Evolutionary conservation across 2,329 filamentous ascomycete species (phyloP).

Genomic region (Aspergillus pseudoterreus): DNA sequence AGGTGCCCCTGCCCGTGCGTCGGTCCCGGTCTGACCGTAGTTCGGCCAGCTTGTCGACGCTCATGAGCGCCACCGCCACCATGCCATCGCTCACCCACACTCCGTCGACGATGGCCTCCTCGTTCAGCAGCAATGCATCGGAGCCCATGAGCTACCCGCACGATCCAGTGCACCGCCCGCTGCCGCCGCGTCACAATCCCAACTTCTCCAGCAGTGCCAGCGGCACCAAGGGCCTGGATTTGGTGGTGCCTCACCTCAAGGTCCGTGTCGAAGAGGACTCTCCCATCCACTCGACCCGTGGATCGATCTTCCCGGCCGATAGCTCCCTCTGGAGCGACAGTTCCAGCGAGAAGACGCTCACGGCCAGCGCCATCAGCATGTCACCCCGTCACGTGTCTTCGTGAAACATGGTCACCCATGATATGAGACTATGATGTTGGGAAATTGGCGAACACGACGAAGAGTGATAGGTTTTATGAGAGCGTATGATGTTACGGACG

Average conservation of each 20-base stretch:
- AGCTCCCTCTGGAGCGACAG: slow-evolving; percentile 26
- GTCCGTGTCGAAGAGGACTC: slow-evolving; percentile 11
- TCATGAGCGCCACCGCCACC: slow-evolving; percentile 20
- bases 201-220: slow-evolving; percentile 30
- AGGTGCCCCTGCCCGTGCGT: slow-evolving; percentile 15
- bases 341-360: slow-evolving; percentile 10
- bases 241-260: slow-evolving; percentile 39
- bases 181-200: slow-evolving; percentile 40
- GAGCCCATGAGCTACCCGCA: slow-evolving; percentile 28
- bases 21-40: slow-evolving; percentile 22
- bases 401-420: not conserved
- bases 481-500: slow-evolving; percentile 9
- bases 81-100: slow-evolving; percentile 35
- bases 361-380: not conserved
- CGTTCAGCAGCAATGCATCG: slow-evolving; percentile 33
- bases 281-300: slow-evolving; percentile 18
- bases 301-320: slow-evolving; percentile 27
- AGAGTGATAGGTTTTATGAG: no score
- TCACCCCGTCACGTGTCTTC: not conserved
- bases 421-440: not conserved
- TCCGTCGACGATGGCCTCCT: slow-evolving; percentile 37
- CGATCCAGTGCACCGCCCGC: slow-evolving; percentile 30
- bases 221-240: slow-evolving; percentile 33
- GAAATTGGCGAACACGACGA: not conserved
- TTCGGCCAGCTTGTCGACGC: slow-evolving; percentile 31